Evolutionary conservation across 2,329 filamentous ascomycete species (phyloP).

Genomic region (Cordyceps sp.): DNA sequence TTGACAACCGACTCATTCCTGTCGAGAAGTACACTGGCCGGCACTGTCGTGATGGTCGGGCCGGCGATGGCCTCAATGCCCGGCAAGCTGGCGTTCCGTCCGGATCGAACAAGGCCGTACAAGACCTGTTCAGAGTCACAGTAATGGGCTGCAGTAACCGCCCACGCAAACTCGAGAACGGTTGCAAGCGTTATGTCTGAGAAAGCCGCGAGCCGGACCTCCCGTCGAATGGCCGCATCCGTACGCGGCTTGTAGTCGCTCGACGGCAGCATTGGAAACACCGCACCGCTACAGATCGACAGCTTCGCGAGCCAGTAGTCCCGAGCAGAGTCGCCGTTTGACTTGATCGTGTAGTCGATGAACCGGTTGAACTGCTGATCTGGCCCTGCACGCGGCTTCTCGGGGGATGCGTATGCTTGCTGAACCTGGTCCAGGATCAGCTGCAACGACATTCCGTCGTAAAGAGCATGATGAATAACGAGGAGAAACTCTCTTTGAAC

Average conservation of each 20-base stretch:
- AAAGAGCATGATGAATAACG: slow-evolving; percentile 33
- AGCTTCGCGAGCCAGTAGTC: slow-evolving; percentile 1
- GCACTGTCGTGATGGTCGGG: slow-evolving; percentile 2
- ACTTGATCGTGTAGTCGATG: neutral
- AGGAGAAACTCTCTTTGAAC: slow-evolving; percentile 7
- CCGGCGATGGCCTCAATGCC: slow-evolving; percentile 2
- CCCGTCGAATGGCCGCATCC: neutral
- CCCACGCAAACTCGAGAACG: slow-evolving; percentile 1
- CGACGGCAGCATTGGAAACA: slow-evolving; percentile 1
- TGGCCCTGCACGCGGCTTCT: slow-evolving; percentile 5
- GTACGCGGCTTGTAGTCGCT: slow-evolving; percentile 1
- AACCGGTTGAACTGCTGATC: slow-evolving; percentile 1
- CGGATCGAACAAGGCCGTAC: slow-evolving; percentile 2
- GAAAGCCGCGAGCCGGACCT: neutral
- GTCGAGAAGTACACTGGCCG: neutral
- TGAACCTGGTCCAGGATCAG: slow-evolving; percentile 26
- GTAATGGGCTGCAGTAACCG: neutral
- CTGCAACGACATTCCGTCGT: slow-evolving; percentile 35
- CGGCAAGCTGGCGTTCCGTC: neutral
- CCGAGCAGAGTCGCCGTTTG: neutral
- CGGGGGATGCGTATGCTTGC: slow-evolving; percentile 18
- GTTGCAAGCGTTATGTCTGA: neutral
- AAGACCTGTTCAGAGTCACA: neutral
- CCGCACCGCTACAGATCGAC: neutral
- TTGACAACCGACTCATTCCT: neutral